These are phyloP conservation scores for Enterospora canceri DNA, from an alignment of 371 early-diverging fungal species.

Conservation along the genomic window DNA sequence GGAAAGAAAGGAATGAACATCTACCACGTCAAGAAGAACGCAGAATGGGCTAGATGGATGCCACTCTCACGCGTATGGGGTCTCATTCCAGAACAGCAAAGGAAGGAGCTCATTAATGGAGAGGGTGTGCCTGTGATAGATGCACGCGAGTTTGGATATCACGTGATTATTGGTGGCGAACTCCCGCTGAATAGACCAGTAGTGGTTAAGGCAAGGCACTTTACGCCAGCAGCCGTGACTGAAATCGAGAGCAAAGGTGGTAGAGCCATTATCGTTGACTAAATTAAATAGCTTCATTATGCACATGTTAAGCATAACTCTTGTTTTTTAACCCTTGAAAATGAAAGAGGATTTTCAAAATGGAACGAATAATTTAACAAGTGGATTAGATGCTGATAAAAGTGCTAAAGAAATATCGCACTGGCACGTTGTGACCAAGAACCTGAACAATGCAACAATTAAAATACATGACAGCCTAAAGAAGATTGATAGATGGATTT, in stretches of 20 bases:
- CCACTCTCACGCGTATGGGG: slow-evolving; percentile 84
- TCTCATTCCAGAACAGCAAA: slow-evolving; percentile 74
- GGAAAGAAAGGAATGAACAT: slow-evolving; percentile 99
- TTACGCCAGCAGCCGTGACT: slow-evolving; percentile 80
- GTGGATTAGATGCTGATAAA: too few species aligned
- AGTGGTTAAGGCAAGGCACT: slow-evolving; percentile 87
- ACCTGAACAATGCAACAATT: neutral
- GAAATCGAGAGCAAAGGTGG: slow-evolving; percentile 97
- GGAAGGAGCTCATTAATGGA: slow-evolving; percentile 69
- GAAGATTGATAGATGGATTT: neutral
- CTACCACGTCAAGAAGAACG: slow-evolving; percentile 86
- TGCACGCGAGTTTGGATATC: slow-evolving; percentile 63
- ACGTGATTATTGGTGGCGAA: slow-evolving; percentile 85
- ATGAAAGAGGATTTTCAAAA: neutral
- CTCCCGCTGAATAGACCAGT: slow-evolving; percentile 70
- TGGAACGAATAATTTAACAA: too few species aligned
- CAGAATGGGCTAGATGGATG: slow-evolving; percentile 70
- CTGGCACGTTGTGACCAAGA: neutral
- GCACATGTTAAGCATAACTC: neutral
- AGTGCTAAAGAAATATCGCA: neutral
- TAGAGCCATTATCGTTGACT: slow-evolving; percentile 59
- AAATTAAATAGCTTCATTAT: slow-evolving; percentile 19
- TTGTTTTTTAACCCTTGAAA: neutral
- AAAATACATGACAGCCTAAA: neutral
- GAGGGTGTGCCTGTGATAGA: slow-evolving; percentile 62